Base-by-base conservation (phyloP, 768 basidiomycete genomes). In the Dacryopinax spathularia region DNA sequence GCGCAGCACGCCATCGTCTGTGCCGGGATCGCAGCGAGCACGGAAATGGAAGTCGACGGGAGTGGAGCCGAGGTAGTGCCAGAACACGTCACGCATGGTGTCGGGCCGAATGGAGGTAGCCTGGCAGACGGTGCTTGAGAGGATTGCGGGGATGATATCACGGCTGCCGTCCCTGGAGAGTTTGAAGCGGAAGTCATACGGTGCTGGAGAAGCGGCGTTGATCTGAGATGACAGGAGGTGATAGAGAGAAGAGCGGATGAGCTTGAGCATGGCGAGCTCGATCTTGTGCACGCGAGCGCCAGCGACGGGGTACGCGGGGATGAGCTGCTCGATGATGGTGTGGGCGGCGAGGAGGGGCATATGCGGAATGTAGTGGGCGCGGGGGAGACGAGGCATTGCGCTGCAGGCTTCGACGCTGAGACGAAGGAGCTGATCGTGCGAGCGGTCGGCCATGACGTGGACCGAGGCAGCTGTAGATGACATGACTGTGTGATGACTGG, bases 401-500 rank as follows among this genome's bases (percentile, higher is more conserved):
- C 25, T 27, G 22, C 25, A 56, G 48, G 48, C 48, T 56, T 56
- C 48, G 48, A 56, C 31, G 48, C 48, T 27, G 48, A 56, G 48
- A 29, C 48, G 48, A 29, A 56, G 48, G 13, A 56, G 48, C 48
- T 56, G 48, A 18, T 56, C 48, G 48, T 56, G 48, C 25, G 48
- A 13, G 29, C 48, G 48, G 20, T 56, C 48, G 5, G 48, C 48
- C 48, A 56, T 56, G 48, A 29, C 31, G 29, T 56, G 29, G 48
- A 56, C 13, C 5, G 48, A 56, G 29, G 7, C 15, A 29, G 48
- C 39, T 5, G 5, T 13, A 5, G 48, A 56, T 9, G 10, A 29
- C 48, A 56, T 56, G 48, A 56, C 48, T 56, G 48, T 56, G 48
- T 29, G 48, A 56, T 56, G 48, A 56, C 48, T 56, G 48, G 48